phyloP scores from a whole-genome alignment of 495 filamentous ascomycete species.

The Chaetomium fimeti region DNA sequence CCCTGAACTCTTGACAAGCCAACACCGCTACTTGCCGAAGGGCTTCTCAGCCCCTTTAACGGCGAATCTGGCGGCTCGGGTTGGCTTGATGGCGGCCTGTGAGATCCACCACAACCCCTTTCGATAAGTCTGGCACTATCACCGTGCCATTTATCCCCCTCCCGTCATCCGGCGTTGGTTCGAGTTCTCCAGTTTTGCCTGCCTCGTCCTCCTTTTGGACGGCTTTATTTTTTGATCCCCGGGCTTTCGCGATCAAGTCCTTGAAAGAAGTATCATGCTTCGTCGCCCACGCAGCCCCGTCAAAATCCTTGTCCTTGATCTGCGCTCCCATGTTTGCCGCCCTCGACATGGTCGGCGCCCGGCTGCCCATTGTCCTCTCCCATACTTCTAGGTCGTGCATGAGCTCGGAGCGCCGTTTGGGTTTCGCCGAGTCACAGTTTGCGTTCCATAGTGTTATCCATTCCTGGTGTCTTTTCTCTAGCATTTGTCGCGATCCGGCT shows the following conservation, averaged over 20 bases:
- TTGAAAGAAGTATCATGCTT: conserved; percentile 73
- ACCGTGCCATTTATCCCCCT: neutral
- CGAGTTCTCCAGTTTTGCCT: neutral
- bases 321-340: conserved; percentile 38
- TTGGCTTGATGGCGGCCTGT: conserved; percentile 19
- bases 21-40: neutral
- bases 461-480: conserved; percentile 82
- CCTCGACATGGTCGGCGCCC: conserved; percentile 39
- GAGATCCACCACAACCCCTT: conserved; percentile 18
- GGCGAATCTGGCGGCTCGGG: neutral
- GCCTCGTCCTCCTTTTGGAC: conserved; percentile 20
- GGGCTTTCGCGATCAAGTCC: conserved; percentile 69
- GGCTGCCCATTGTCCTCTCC: conserved; percentile 71
- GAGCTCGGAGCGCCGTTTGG: conserved; percentile 67
- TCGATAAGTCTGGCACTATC: neutral
- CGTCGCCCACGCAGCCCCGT: conserved; percentile 70
- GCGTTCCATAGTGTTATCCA: conserved; percentile 97
- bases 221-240: conserved; percentile 21
- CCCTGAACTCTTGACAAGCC: neutral
- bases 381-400: conserved; percentile 75
- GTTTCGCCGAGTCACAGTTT: conserved; percentile 79
- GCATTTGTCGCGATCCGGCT: conserved; percentile 59
- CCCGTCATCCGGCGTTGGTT: neutral
- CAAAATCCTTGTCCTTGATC: conserved; percentile 77
- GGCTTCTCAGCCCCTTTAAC: neutral